Evolutionary conservation across 2,329 filamentous ascomycete genomes (phyloP), one percentile per base, ranked within the genome.

Genomic region (Sporothrix protearum): DNA sequence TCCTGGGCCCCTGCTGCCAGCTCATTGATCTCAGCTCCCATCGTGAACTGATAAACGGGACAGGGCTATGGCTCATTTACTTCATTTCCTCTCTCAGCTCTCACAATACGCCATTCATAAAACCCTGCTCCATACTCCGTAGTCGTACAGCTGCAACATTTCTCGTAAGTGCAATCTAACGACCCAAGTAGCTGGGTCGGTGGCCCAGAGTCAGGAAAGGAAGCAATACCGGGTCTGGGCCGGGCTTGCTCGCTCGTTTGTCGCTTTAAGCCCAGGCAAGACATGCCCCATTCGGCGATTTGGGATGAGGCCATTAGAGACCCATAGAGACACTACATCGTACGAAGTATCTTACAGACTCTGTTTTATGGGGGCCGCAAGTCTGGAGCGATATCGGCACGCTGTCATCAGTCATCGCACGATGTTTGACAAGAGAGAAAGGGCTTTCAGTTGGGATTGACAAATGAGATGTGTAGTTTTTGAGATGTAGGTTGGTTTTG

Each of bases 211-310:
- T 2, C 2, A 10, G 25, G 3, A 59, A 30, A 61, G 9, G 2
- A 61, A 7, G 28, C 36, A 42, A 28, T 16, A 25, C 33, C 4
- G 33, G 33, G 33, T 36, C 33, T 6, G 25, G 22, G 25, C 25
- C 33, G 42, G 22, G 4, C 36, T 39, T 30, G 14, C 53, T 28
- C 28, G 16, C 12, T 61, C 28, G 16, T 42, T 61, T 39, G 8
- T 28, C 59, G 10, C n/a, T 28, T 63, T 63, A n/a, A 19, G 36
- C 36, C 57, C 59, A 42, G n/a, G 33, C 14, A 66, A 66, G 61
- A 66, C 39, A 49, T 66, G 39, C 42, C 61, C 61, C 42, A n/a
- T 47, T 49, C 42, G 42, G 61, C 25, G 30, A 49, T 49, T 66
- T 49, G 25, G 49, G 19, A 30, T 47, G 39, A 47, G 39, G 49